A percentile compares a stretch with the other conserved stretches of the same genome.
phyloP scores from a whole-genome alignment of 1,284 basidiomycete genomes.

The Irpex lacteus region DNA sequence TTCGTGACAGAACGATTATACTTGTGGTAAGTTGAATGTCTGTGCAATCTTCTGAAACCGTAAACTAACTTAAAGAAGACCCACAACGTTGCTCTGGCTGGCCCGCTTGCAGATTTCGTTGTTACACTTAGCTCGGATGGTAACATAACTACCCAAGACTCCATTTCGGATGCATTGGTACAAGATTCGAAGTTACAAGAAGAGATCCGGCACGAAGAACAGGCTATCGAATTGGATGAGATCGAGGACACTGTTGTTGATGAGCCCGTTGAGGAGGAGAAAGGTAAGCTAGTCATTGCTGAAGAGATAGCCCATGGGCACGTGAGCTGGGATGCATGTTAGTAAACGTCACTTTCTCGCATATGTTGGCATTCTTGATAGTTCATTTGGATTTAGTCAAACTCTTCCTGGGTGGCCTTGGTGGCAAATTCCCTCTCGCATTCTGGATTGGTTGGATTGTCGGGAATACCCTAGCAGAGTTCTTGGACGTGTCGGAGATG shows the following conservation, averaged over 20 bases:
- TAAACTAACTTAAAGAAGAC: conserved; percentile 13
- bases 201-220: conserved; percentile 36
- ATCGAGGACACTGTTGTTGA: conserved; percentile 30
- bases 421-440: conserved; percentile 25
- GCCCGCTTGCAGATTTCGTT: conserved; percentile 63
- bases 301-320: conserved; percentile 60
- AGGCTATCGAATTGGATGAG: conserved; percentile 38
- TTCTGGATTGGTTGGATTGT: conserved; percentile 32
- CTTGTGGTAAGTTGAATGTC: conserved; percentile 53
- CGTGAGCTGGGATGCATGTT: conserved; percentile 44
- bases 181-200: conserved; percentile 32
- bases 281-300: conserved; percentile 50
- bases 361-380: conserved; percentile 2
- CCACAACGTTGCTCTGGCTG: conserved; percentile 49
- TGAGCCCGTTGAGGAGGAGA: conserved; percentile 25
- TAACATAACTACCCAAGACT: conserved; percentile 42
- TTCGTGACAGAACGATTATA: conserved; percentile 67
- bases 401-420: conserved; percentile 28
- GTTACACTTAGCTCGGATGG: conserved; percentile 55
- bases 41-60: no score
- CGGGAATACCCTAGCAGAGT: conserved; percentile 23
- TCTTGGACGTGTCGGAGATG: conserved; percentile 18
- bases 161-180: conserved; percentile 41
- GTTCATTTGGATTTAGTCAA: no score
- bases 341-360: conserved; percentile 10